Base-by-base conservation (phyloP, 495 filamentous ascomycete species). In the Xylaria longipes region DNA sequence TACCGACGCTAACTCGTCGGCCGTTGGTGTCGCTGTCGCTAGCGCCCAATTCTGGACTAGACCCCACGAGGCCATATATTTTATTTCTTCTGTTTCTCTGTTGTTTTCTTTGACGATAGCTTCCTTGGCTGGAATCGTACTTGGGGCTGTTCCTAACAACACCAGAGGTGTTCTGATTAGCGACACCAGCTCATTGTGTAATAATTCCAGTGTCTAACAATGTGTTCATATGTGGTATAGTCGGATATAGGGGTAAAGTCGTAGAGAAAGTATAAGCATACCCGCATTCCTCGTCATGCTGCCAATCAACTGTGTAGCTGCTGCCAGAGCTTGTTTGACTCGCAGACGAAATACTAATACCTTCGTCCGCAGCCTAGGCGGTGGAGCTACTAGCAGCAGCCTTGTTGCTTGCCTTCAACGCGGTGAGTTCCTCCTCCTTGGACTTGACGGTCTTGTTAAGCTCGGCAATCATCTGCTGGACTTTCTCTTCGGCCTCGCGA, bases 401-500 rank as follows among this genome's bases (percentile, higher is more conserved):
- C 57, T 63, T 76, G 48, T 71, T 70, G 41, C 80, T 77, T 22
- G 73, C 74, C 75, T 81, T 86, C 12, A 89, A 76, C 63, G 82
- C 81, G 52, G 79, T 79, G 58, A 87, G 77, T 72, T 79, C 75
- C 62, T 78, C 78, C 72, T 91, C 88, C 77, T 89, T 91, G 75
- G 88, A 86, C 64, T 87, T 88, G 75, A 94, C 76, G 62, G 84
- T 87, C 80, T 88, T 88, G 82, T 89, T 88, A 71, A 91, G 85
- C 77, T 90, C 88, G 61, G 84, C 76, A 48, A 90, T 82, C 75
- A 89, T 87, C 68, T 88, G 86, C 73, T 90, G 89, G 72, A 94
- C 90, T 78, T 91, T 89, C 73, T 85, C 88, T 72, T 89, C 84
- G 80, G 93, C 89, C 74, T 90, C 88, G 74, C 91, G 86, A 56